Percentiles rank a stretch among this genome's conserved stretches.
Evolutionary conservation across 2,329 filamentous ascomycete genomes (phyloP).

Genomic region (Emericellopsis cladophorae): DNA sequence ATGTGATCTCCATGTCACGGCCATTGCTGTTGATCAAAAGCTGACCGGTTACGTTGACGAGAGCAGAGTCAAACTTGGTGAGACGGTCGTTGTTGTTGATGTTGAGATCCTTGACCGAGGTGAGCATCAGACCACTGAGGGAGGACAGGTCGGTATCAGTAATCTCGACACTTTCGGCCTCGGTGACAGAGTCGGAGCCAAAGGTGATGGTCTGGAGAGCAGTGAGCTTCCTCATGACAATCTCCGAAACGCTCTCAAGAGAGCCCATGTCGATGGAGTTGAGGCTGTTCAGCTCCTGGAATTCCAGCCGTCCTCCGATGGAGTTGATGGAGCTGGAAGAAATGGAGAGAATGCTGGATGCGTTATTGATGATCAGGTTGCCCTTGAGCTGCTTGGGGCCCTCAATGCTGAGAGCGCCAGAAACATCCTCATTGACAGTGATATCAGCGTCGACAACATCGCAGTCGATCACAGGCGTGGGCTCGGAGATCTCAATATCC

Average conservation of each 20-base stretch:
- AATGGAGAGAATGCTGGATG: constrained; percentile 45
- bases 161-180: constrained; percentile 59
- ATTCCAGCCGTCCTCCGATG: constrained; percentile 58
- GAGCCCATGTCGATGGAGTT: constrained; percentile 53
- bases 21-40: constrained; percentile 75
- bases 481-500: constrained; percentile 51
- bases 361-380: constrained; percentile 49
- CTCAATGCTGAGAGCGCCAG: constrained; percentile 47
- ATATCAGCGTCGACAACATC: constrained; percentile 57
- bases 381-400: constrained; percentile 45
- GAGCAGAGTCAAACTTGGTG: constrained; percentile 60
- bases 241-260: constrained; percentile 51
- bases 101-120: constrained; percentile 57
- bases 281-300: constrained; percentile 58
- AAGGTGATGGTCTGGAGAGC: constrained; percentile 36
- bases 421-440: constrained; percentile 43
- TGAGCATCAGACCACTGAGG: constrained; percentile 70
- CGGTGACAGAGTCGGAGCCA: constrained; percentile 44
- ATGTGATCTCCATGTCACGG: constrained; percentile 52
- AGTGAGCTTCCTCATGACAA: constrained; percentile 61
- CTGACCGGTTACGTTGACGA: constrained; percentile 59
- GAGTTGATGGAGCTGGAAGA: constrained; percentile 44
- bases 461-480: constrained; percentile 54
- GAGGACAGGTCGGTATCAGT: constrained; percentile 74
- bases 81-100: constrained; percentile 88